Evolutionary conservation across 2,329 filamentous ascomycete genomes (phyloP).

Genomic region (Fusarium redolens): DNA sequence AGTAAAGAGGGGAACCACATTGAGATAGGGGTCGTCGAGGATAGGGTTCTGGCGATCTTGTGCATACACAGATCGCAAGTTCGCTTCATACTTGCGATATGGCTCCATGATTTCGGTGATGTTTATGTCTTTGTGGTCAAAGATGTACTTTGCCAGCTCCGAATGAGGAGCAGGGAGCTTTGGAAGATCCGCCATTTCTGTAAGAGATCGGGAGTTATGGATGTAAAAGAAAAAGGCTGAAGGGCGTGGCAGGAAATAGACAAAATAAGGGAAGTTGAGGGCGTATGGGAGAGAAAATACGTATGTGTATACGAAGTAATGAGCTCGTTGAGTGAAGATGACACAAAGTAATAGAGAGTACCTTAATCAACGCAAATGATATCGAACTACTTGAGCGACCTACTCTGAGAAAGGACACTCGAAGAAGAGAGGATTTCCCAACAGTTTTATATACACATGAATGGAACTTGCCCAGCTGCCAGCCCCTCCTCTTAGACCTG

Average conservation of each 20-base stretch:
- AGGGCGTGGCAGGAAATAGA: neutral
- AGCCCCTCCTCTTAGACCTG: neutral
- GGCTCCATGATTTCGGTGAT: conserved; percentile 71
- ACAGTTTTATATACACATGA: conserved; percentile 37
- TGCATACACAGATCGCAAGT: conserved; percentile 74
- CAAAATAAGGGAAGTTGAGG: neutral
- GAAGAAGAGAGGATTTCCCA: neutral
- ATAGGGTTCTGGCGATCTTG: conserved; percentile 71
- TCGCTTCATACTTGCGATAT: conserved; percentile 74
- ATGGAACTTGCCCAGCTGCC: neutral
- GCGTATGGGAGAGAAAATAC: neutral
- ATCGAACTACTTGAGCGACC: neutral
- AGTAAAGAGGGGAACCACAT: conserved; percentile 74
- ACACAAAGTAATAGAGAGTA: neutral
- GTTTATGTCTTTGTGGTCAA: conserved; percentile 62
- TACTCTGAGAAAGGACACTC: neutral
- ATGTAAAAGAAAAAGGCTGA: neutral
- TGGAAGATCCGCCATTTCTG: conserved; percentile 54
- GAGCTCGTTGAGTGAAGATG: neutral
- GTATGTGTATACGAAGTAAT: neutral
- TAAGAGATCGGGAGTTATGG: neutral
- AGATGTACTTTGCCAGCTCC: conserved; percentile 65
- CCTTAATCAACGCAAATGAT: neutral
- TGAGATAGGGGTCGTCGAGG: conserved; percentile 68
- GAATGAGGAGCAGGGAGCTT: conserved; percentile 59